Percentiles rank a stretch among this genome's conserved stretches.
Evolutionary conservation across 1,284 basidiomycete genomes (phyloP).

Genomic region (Cerioporus squamosus): DNA sequence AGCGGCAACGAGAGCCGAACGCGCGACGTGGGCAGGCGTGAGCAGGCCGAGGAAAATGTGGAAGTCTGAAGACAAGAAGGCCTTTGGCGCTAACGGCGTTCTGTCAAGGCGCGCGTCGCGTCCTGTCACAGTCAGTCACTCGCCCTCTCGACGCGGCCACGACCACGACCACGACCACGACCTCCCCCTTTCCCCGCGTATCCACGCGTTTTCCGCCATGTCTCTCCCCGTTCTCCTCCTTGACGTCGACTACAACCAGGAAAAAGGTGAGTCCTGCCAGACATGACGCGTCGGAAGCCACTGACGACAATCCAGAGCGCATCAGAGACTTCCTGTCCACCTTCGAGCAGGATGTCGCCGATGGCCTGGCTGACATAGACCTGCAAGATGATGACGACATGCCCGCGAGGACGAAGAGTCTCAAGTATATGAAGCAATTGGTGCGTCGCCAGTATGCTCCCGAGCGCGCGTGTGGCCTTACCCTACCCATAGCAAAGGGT

Average conservation of each 20-base stretch:
- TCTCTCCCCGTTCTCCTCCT: slow-evolving; percentile 55
- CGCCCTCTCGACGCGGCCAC: not conserved
- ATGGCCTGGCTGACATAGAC: slow-evolving; percentile 72
- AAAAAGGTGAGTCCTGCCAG: slow-evolving; percentile 37
- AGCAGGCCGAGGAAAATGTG: no score
- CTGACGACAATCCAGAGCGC: slow-evolving; percentile 49
- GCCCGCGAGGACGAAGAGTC: slow-evolving; percentile 43
- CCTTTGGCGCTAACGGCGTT: not conserved
- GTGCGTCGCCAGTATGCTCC: slow-evolving; percentile 52
- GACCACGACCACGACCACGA: not conserved
- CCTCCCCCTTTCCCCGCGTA: slow-evolving; percentile 3
- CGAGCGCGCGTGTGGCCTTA: slow-evolving; percentile 9
- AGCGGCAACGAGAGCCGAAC: no score
- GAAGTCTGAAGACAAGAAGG: no score
- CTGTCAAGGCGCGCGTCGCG: slow-evolving; percentile 23
- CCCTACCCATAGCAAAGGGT: slow-evolving; percentile 74
- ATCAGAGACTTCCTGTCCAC: slow-evolving; percentile 73
- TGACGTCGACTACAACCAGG: slow-evolving; percentile 52
- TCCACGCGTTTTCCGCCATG: slow-evolving; percentile 35
- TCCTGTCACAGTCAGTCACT: slow-evolving; percentile 20
- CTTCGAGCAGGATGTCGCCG: slow-evolving; percentile 73
- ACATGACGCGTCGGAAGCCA: not conserved
- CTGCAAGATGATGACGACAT: slow-evolving; percentile 58
- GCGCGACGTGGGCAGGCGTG: no score
- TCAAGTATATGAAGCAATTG: slow-evolving; percentile 92